Base-by-base conservation (phyloP, 495 filamentous ascomycete genomes). In the Trichoderma orchidacearum region DNA sequence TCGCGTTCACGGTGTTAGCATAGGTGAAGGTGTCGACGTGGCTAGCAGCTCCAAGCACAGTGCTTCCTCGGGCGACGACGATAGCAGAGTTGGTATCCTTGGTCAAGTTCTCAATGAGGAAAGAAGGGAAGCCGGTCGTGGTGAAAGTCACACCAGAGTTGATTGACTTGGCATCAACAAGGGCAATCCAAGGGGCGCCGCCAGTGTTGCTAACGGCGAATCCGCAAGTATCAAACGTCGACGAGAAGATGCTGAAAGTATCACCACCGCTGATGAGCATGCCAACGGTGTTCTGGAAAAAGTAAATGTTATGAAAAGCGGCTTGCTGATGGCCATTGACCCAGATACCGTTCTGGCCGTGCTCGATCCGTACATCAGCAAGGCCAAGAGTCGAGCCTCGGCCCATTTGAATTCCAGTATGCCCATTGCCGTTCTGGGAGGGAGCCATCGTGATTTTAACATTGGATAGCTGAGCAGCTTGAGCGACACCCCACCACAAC, bases 241-340 rank as follows among this genome's bases (percentile, higher is more conserved):
- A 70, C 60, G 65, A 72, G 63, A 64, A 62, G 57, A 72, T 76
- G 73, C 64, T 79, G 69, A 67, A 73, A 51, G 62, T 82, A 51
- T 75, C 81, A 3, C 84, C 77, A 51, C 82, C 80, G 25, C 74
- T 76, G 51, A 90, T 86, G 34, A 77, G 76, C 29, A 81, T 83
- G 3, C 78, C 79, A 11, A 80, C 72, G 31, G 80, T 77, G 51
- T 78, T 78, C 4, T 72, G 65, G 55, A 65, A 71, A 60, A 89
- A 83, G 31, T 72, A 75, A 28, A 90, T 67, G 61, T 83, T 81
- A 51, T 84, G 82, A 68, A 82, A 85, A 0, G 83, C 80, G 52
- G 83, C 87, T 61, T 89, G 86, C 64, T 89, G 86, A 58, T 86
- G 70, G 2, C 69, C 87, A 51, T 84, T 78, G 41, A 85, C 60